Evolutionary conservation across 768 basidiomycete species (phyloP).

Genomic region (Thelephora ganbajun): DNA sequence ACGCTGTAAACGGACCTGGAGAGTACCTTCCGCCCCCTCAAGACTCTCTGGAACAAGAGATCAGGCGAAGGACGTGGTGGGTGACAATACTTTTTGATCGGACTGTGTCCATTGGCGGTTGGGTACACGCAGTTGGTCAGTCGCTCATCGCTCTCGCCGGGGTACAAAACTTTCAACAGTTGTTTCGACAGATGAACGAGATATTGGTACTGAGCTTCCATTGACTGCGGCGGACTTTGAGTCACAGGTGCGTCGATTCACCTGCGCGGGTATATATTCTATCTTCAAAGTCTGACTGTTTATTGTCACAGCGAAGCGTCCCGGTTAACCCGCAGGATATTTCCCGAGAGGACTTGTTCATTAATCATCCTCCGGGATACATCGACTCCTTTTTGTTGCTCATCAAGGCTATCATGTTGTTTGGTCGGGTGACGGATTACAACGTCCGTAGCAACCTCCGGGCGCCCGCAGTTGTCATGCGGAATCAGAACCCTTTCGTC

Average conservation of each 20-base stretch:
- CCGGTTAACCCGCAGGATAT: conserved; percentile 71
- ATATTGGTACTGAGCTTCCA: conserved; percentile 76
- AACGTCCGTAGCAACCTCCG: conserved; percentile 66
- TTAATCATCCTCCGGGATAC: conserved; percentile 57
- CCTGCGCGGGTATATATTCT: not conserved
- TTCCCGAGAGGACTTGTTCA: conserved; percentile 47
- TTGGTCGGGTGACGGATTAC: conserved; percentile 75
- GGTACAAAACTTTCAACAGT: not conserved
- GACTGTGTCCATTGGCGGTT: conserved; percentile 55
- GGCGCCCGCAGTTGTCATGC: conserved; percentile 50
- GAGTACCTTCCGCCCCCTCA: conserved; percentile 74
- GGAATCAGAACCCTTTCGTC: conserved; percentile 59
- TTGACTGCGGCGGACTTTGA: conserved; percentile 67
- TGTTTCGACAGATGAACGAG: conserved; percentile 42
- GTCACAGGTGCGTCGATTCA: conserved; percentile 35
- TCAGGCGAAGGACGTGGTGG: conserved; percentile 78
- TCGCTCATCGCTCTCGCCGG: not conserved
- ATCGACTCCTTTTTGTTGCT: conserved; percentile 74
- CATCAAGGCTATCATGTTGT: conserved; percentile 74
- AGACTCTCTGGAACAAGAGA: conserved; percentile 63
- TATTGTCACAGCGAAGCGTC: conserved; percentile 32
- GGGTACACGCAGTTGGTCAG: conserved; percentile 56
- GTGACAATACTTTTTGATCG: conserved; percentile 83
- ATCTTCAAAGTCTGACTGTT: conserved; percentile 3
- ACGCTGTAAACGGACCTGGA: conserved; percentile 52